phyloP scores from a whole-genome alignment of 23 red algal species.

The Agarophyton chilense region DNA sequence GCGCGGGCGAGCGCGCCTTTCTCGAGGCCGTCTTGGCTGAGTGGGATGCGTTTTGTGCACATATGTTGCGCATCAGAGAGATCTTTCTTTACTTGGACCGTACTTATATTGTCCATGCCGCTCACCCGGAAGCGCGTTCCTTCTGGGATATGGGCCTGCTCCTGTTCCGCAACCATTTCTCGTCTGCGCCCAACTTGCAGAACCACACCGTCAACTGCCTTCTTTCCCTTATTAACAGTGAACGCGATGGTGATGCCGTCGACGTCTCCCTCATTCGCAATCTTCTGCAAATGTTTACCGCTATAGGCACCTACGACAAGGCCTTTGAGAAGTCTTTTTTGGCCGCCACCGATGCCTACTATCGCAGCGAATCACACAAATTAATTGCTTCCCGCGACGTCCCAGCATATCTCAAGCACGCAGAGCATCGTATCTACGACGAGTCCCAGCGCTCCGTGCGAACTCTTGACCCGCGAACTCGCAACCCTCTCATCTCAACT shows the following conservation, averaged over 20 bases:
- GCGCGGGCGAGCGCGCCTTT: constrained; percentile 44
- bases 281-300: constrained; percentile 78
- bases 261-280: constrained; percentile 56
- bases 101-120: constrained; percentile 77
- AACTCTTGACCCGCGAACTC: constrained; percentile 60
- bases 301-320: constrained; percentile 74
- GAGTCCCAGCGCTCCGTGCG: constrained; percentile 64
- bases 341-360: constrained; percentile 69
- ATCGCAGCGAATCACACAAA: constrained; percentile 44
- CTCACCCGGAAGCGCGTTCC: constrained; percentile 27
- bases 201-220: constrained; percentile 43
- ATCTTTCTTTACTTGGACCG: constrained; percentile 96
- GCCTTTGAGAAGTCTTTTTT: constrained; percentile 84
- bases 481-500: constrained; percentile 69
- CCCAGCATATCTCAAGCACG: constrained; percentile 78
- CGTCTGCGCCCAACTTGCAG: constrained; percentile 19
- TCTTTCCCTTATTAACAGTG: constrained; percentile 61
- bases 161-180: constrained; percentile 72
- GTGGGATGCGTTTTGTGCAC: constrained; percentile 76
- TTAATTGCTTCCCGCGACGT: constrained; percentile 49
- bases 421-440: constrained; percentile 66
- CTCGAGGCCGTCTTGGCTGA: constrained; percentile 38
- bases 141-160: constrained; percentile 90
- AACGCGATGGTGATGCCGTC: constrained; percentile 66
- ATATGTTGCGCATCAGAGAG: constrained; percentile 74